Percentiles rank a stretch among this genome's conserved stretches.
phyloP scores from a whole-genome alignment of 257 asterid species.

The Cruciata laevipes region DNA sequence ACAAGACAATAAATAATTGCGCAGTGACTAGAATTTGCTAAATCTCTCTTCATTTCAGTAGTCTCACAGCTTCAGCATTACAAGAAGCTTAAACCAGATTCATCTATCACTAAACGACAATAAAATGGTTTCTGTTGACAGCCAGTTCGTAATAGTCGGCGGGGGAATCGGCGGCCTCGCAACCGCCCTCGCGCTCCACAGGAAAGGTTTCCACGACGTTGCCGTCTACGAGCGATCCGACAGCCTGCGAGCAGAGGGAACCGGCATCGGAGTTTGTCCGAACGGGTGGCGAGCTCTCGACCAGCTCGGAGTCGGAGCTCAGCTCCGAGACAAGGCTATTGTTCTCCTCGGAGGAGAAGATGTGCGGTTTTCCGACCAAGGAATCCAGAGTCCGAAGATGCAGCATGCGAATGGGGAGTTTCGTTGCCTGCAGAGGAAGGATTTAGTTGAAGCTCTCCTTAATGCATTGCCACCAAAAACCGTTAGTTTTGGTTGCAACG shows the following conservation, averaged over 20 bases:
- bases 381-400: conserved; percentile 9
- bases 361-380: conserved; percentile 19
- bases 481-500: conserved; percentile 21
- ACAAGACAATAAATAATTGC: too few species aligned
- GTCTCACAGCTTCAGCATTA: neutral
- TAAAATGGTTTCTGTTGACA: neutral
- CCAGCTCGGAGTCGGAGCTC: conserved; percentile 30
- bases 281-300: conserved; percentile 46
- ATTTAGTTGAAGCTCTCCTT: conserved; percentile 24
- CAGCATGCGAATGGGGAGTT: conserved; percentile 21
- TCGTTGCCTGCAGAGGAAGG: conserved; percentile 35
- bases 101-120: neutral
- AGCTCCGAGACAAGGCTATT: conserved; percentile 24
- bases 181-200: conserved; percentile 37
- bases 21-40: too few species aligned
- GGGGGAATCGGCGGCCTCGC: conserved; percentile 40
- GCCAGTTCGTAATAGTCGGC: conserved; percentile 30
- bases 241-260: conserved; percentile 24
- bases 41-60: neutral
- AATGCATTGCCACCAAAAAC: conserved; percentile 30
- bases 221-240: conserved; percentile 28
- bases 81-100: neutral
- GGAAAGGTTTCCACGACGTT: conserved; percentile 28
- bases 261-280: conserved; percentile 24
- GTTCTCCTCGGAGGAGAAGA: conserved; percentile 23